Conservation (phyloP, 2,329 filamentous ascomycete genomes). For the Mollisiaceae sp. region DNA sequence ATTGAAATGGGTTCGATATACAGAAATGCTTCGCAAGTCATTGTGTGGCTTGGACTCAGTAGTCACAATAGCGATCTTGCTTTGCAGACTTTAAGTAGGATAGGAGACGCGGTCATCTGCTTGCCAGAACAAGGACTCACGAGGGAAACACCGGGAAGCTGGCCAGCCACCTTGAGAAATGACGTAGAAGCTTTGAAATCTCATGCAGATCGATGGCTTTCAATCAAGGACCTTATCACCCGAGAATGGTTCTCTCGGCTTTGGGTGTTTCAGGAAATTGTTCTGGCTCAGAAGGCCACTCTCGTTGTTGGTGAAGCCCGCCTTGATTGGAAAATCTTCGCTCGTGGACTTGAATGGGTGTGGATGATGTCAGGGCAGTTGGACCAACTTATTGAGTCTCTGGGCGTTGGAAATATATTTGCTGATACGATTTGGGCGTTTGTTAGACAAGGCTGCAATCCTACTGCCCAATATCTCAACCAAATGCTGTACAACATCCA, state of each 20-base stretch:
- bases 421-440: not conserved
- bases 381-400: not conserved
- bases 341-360: slow-evolving; percentile 13
- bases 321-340: slow-evolving; percentile 16
- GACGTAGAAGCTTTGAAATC: not conserved
- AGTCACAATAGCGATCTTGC: slow-evolving; percentile 22
- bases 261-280: slow-evolving; percentile 26
- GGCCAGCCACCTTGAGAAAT: not conserved
- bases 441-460: not conserved
- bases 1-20: slow-evolving; percentile 36
- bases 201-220: slow-evolving; percentile 10
- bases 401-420: not conserved
- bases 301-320: slow-evolving; percentile 7
- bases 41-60: slow-evolving; percentile 36
- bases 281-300: slow-evolving; percentile 14
- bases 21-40: slow-evolving; percentile 25
- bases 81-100: slow-evolving; percentile 13
- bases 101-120: not conserved
- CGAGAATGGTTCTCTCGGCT: slow-evolving; percentile 23
- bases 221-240: slow-evolving; percentile 12
- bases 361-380: not conserved
- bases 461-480: not conserved
- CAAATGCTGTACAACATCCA: not conserved
- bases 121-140: not conserved
- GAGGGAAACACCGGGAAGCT: not conserved